Percentiles rank a stretch among this genome's conserved stretches.
Evolutionary conservation across 1,139 yeast species (phyloP).

Genomic region (Pichia sp.): DNA sequence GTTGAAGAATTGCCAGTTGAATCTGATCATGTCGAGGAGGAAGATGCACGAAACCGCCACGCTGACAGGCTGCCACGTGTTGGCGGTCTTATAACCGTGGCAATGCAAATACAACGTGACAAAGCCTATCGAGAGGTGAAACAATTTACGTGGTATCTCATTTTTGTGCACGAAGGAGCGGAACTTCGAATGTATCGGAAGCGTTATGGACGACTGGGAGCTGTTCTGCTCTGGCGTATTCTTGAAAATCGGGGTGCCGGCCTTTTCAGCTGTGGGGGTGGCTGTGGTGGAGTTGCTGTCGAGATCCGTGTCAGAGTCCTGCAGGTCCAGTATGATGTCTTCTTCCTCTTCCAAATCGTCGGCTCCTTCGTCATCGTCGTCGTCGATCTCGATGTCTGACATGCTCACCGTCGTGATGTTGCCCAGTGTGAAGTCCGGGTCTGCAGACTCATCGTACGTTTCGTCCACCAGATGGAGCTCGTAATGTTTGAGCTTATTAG

Average conservation of each 20-base stretch:
- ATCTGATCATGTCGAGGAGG: conserved; percentile 62
- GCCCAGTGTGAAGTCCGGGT: conserved; percentile 23
- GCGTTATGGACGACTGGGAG: background rate
- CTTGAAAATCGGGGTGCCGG: background rate
- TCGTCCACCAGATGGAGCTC: conserved; percentile 13
- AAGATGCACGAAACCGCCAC: conserved; percentile 53
- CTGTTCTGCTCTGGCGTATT: background rate
- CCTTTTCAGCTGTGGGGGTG: background rate
- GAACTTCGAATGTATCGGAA: conserved; percentile 25
- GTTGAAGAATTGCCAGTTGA: conserved; percentile 59
- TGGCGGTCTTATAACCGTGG: conserved; percentile 49
- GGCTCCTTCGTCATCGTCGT: conserved; percentile 8
- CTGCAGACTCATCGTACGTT: conserved; percentile 25
- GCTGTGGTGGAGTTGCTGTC: background rate
- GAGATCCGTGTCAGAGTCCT: conserved; percentile 6
- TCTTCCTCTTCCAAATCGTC: conserved; percentile 6
- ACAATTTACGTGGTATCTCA: conserved; percentile 80
- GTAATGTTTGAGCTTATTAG: background rate
- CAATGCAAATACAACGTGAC: conserved; percentile 71
- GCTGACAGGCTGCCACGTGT: conserved; percentile 56
- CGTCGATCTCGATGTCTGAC: conserved; percentile 9
- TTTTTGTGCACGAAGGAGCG: conserved; percentile 45
- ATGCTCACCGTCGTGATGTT: conserved; percentile 9
- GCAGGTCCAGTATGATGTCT: background rate
- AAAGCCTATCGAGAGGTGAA: conserved; percentile 86